These are phyloP conservation scores for Mycena amicta DNA, from an alignment of 768 basidiomycete genomes.

Conservation along the genomic window DNA sequence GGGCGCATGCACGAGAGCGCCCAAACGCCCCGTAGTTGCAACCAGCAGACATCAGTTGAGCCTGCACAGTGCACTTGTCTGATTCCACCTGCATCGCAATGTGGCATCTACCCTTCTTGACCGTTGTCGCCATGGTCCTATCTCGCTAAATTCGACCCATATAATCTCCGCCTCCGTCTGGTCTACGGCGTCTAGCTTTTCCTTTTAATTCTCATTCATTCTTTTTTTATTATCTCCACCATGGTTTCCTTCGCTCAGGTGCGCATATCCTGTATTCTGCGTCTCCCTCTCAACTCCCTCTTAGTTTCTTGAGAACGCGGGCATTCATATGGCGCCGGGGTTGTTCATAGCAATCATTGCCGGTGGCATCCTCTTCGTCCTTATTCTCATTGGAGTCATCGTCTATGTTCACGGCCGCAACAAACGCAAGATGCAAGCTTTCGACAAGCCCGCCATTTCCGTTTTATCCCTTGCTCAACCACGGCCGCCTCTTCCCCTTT, in stretches of 20 bases:
- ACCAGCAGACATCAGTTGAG: not conserved
- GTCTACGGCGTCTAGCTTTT: conserved; percentile 12
- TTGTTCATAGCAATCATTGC: conserved; percentile 16
- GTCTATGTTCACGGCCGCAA: conserved; percentile 15
- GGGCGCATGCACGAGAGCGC: too few species aligned
- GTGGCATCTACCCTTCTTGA: conserved; percentile 5
- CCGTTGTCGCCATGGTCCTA: conserved; percentile 8
- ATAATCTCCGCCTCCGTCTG: conserved; percentile 1
- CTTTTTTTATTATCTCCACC: not conserved
- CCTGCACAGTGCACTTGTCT: not conserved
- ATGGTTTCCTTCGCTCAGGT: conserved; percentile 18
- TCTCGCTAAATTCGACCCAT: conserved; percentile 8
- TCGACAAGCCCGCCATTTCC: conserved; percentile 17
- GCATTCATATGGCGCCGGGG: conserved; percentile 16
- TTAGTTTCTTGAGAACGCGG: conserved; percentile 11
- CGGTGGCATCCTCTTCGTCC: conserved; percentile 11
- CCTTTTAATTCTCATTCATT: conserved; percentile 3
- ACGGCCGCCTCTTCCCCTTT: conserved; percentile 13
- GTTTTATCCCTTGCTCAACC: conserved; percentile 10
- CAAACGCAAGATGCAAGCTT: conserved; percentile 16
- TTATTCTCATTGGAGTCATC: conserved; percentile 5
- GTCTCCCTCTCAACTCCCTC: not conserved
- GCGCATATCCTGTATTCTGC: conserved; percentile 9
- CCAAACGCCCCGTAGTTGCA: not conserved
- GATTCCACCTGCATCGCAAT: conserved; percentile 2